Conservation (phyloP, 75 land plant genomes). For the Chamaecyparis obtusa region DNA sequence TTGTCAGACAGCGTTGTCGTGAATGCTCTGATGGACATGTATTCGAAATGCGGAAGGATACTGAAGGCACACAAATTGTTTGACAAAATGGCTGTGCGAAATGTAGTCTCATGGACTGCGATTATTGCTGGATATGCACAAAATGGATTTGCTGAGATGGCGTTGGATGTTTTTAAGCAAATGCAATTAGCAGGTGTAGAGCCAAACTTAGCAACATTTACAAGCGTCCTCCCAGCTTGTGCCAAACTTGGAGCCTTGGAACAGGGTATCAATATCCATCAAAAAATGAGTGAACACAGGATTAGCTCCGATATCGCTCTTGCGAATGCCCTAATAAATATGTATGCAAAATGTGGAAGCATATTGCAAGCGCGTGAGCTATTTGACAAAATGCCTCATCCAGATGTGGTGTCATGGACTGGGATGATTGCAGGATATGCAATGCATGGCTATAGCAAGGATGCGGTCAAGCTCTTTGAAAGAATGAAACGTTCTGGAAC, state of each 20-base stretch:
- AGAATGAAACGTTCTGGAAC: neutral
- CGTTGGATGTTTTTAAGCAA: constrained; percentile 12
- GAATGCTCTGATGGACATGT: constrained; percentile 14
- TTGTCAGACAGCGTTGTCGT: constrained; percentile 2
- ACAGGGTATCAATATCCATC: constrained; percentile 16
- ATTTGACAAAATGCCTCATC: constrained; percentile 13
- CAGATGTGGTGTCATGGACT: constrained; percentile 11
- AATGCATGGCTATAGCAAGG: constrained; percentile 10
- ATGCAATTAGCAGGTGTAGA: constrained; percentile 13
- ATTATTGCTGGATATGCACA: constrained; percentile 23
- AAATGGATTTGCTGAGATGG: constrained; percentile 8
- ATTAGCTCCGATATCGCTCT: constrained; percentile 3
- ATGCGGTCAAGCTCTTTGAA: constrained; percentile 17
- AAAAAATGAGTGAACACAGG: constrained; percentile 1
- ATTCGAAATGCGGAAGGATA: constrained; percentile 17
- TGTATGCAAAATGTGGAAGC: constrained; percentile 27
- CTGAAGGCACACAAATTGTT: neutral
- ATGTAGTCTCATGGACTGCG: constrained; percentile 19
- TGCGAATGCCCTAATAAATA: constrained; percentile 17
- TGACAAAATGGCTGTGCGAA: constrained; percentile 11
- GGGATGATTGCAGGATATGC: constrained; percentile 32
- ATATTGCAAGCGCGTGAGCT: constrained; percentile 14
- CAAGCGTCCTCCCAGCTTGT: constrained; percentile 11
- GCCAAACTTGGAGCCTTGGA: constrained; percentile 7
- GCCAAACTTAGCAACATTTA: constrained; percentile 18